A percentile compares a stretch with the other conserved stretches of the same genome.
phyloP scores from a whole-genome alignment of 225 moss, liverwort and hornwort genomes.

The Pseudisothecium myosuroides region DNA sequence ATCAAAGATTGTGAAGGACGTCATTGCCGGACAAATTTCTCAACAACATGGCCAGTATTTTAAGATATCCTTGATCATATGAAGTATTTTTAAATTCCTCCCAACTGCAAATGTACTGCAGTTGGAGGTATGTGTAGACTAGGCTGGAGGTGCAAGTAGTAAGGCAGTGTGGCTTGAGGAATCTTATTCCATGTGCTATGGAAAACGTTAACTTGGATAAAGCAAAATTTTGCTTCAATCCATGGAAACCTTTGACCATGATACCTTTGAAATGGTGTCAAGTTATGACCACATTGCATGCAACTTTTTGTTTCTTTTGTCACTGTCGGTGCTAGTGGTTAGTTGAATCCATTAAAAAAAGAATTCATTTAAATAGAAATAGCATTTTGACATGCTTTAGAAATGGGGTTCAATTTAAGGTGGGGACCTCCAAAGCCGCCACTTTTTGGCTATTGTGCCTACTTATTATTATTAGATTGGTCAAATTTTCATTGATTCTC shows the following conservation, averaged over 20 bases:
- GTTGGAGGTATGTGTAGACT: no score
- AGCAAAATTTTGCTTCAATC: neutral
- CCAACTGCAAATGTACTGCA: neutral
- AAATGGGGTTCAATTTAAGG: no score
- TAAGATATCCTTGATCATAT: slow-evolving; percentile 33
- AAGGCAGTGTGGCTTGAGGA: neutral
- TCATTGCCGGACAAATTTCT: neutral
- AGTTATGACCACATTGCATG: neutral
- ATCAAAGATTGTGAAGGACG: slow-evolving; percentile 15
- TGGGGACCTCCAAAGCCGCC: accelerated
- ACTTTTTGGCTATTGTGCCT: neutral
- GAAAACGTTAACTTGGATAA: neutral
- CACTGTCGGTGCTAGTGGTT: no score
- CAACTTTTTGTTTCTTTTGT: neutral
- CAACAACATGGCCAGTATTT: slow-evolving; percentile 29
- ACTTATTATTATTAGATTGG: accelerated
- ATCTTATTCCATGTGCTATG: neutral
- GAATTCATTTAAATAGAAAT: neutral
- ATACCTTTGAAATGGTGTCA: neutral
- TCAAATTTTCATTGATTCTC: neutral
- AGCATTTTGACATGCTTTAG: no score
- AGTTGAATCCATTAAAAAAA: neutral
- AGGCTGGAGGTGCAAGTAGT: neutral
- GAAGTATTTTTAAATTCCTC: neutral
- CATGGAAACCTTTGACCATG: neutral